Conservation (phyloP, 2,329 filamentous ascomycete genomes). For the Fusarium citri region DNA sequence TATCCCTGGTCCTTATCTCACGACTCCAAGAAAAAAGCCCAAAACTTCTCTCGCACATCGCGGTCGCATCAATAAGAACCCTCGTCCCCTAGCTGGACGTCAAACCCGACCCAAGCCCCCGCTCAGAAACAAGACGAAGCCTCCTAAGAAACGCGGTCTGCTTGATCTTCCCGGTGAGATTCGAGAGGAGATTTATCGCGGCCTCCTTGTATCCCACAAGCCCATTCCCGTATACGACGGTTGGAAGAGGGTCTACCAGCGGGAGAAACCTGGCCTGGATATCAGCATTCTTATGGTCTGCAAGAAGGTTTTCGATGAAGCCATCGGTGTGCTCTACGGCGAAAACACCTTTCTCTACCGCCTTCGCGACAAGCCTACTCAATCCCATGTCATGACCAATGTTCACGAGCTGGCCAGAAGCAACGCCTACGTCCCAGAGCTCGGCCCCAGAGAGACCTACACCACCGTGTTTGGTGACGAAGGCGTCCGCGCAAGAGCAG, state of each 20-base stretch:
- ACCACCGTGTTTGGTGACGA: neutral
- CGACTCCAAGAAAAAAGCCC: neutral
- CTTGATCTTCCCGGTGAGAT: slow-evolving; percentile 48
- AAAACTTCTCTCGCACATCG: neutral
- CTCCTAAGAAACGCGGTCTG: slow-evolving; percentile 6
- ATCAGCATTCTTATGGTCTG: slow-evolving; percentile 54
- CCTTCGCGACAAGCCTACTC: slow-evolving; percentile 53
- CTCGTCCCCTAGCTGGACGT: neutral
- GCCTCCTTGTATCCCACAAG: slow-evolving; percentile 48
- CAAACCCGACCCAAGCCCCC: neutral
- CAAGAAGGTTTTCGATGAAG: slow-evolving; percentile 52
- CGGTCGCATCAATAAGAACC: neutral
- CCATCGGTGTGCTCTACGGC: slow-evolving; percentile 58
- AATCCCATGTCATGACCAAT: slow-evolving; percentile 21
- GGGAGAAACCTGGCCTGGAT: slow-evolving; percentile 48
- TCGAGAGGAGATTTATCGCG: slow-evolving; percentile 48
- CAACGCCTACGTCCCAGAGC: slow-evolving; percentile 16
- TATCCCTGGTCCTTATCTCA: slow-evolving; percentile 14
- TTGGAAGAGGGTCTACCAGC: slow-evolving; percentile 51
- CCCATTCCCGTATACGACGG: slow-evolving; percentile 51
- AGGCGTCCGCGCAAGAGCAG: slow-evolving; percentile 6
- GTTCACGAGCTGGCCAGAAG: slow-evolving; percentile 34
- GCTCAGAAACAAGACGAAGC: neutral
- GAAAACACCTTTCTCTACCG: slow-evolving; percentile 61
- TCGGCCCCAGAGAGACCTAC: neutral